phyloP scores from a whole-genome alignment of 179 eudicot genomes.

The Heliamphora pulchella region DNA sequence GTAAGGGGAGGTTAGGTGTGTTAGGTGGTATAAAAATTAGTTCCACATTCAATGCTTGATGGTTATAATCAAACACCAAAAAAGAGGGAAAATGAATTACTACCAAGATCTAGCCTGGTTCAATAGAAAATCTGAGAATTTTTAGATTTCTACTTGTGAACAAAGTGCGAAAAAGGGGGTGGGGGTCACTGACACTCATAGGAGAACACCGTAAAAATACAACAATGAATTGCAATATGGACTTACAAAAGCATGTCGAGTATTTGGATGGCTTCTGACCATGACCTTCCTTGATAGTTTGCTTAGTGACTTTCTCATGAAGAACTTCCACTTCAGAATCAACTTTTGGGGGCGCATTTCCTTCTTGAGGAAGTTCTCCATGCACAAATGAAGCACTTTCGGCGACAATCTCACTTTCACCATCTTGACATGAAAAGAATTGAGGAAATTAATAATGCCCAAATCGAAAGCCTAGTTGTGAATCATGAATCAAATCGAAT shows the following conservation, averaged over 20 bases:
- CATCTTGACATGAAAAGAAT: slow-evolving; percentile 40
- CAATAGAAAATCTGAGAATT: not conserved
- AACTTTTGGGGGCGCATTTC: slow-evolving; percentile 61
- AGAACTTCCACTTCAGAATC: slow-evolving; percentile 70
- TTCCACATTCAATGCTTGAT: not conserved
- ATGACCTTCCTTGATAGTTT: slow-evolving; percentile 85
- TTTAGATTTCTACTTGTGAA: not conserved
- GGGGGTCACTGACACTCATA: not conserved
- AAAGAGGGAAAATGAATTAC: not conserved
- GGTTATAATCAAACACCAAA: not conserved
- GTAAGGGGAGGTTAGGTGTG: not conserved
- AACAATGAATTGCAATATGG: not conserved
- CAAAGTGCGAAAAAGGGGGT: not conserved
- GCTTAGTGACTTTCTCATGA: slow-evolving; percentile 86
- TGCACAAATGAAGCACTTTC: slow-evolving; percentile 62
- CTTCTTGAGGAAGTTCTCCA: slow-evolving; percentile 61
- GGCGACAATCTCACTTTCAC: slow-evolving; percentile 47
- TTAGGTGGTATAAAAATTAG: not conserved
- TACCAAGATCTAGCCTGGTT: not conserved
- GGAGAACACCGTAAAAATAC: not conserved
- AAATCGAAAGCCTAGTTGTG: not conserved
- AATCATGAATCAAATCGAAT: too few relatives aligned
- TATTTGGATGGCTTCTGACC: slow-evolving; percentile 93
- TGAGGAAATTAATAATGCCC: not conserved
- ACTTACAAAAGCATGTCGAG: slow-evolving; percentile 38